Conservation (phyloP, 495 filamentous ascomycete species). For the Talaromyces liani region DNA sequence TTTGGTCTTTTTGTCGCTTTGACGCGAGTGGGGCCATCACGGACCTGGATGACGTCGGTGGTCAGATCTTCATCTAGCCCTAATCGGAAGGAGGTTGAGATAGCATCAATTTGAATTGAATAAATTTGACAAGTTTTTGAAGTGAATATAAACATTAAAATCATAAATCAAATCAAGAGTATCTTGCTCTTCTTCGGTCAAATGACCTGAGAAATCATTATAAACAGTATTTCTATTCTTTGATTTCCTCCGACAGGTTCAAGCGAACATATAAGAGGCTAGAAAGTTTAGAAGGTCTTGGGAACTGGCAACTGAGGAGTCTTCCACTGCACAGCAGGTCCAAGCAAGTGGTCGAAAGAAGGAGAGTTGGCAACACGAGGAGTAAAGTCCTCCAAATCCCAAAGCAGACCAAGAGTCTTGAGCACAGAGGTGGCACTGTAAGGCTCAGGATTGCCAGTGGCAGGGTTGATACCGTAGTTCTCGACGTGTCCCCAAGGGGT, state of each 20-base stretch:
- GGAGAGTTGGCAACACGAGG: slow-evolving; percentile 30
- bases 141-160: background rate
- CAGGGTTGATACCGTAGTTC: slow-evolving; percentile 32
- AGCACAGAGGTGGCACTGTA: slow-evolving; percentile 35
- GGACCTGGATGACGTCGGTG: background rate
- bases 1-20: background rate
- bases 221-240: background rate
- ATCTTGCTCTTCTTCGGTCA: background rate
- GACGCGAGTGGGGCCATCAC: background rate
- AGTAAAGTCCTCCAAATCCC: slow-evolving; percentile 37
- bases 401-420: slow-evolving; percentile 34
- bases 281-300: slow-evolving; percentile 3
- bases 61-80: background rate
- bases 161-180: background rate
- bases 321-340: background rate
- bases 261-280: background rate
- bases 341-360: slow-evolving; percentile 37
- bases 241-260: too few species aligned
- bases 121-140: background rate
- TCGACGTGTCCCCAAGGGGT: slow-evolving; percentile 36
- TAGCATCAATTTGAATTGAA: background rate
- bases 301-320: slow-evolving; percentile 4
- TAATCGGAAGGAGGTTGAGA: background rate
- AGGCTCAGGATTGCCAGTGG: slow-evolving; percentile 21
- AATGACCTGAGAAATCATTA: background rate